Evolutionary conservation across 768 basidiomycete species (phyloP).

Genomic region (Trametes coccinea): DNA sequence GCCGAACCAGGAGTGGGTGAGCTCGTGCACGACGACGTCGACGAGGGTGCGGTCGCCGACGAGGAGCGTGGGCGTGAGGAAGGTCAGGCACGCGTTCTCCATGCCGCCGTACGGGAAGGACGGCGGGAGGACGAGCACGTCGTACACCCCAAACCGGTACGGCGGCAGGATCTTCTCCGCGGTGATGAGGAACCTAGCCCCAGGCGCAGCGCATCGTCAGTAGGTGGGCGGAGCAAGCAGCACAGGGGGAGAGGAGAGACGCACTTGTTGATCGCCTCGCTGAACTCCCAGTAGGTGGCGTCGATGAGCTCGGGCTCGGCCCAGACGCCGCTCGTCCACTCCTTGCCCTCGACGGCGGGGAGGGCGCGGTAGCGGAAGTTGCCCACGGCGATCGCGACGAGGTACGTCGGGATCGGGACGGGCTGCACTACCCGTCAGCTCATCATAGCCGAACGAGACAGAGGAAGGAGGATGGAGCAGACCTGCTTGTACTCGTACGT

Average conservation of each 20-base stretch:
- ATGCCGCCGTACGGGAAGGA: conserved; percentile 94
- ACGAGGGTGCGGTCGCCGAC: conserved; percentile 82
- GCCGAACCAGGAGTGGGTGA: conserved; percentile 90
- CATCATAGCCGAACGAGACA: neutral
- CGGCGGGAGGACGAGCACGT: conserved; percentile 84
- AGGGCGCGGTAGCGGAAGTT: conserved; percentile 77
- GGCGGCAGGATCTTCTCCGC: conserved; percentile 75
- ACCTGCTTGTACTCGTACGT: conserved; percentile 81
- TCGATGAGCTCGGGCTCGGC: conserved; percentile 85
- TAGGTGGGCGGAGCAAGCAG: too few relatives aligned
- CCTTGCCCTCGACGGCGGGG: conserved; percentile 53
- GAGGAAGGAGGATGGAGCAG: neutral
- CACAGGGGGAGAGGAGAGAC: conserved; percentile 3
- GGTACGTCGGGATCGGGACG: conserved; percentile 84
- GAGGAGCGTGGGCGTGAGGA: conserved; percentile 86
- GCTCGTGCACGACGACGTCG: conserved; percentile 87
- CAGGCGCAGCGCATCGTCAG: too few relatives aligned
- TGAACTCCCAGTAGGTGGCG: conserved; percentile 83
- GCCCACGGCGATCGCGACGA: conserved; percentile 90
- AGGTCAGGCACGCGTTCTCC: conserved; percentile 90
- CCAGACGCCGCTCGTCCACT: conserved; percentile 90
- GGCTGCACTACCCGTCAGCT: conserved; percentile 44
- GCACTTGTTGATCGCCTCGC: conserved; percentile 78
- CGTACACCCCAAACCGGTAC: conserved; percentile 87
- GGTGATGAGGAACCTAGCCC: conserved; percentile 64